Percentiles rank a stretch among this genome's conserved stretches.
Evolutionary conservation across 345 rosid genomes (phyloP).

Genomic region (Arabis alpina): DNA sequence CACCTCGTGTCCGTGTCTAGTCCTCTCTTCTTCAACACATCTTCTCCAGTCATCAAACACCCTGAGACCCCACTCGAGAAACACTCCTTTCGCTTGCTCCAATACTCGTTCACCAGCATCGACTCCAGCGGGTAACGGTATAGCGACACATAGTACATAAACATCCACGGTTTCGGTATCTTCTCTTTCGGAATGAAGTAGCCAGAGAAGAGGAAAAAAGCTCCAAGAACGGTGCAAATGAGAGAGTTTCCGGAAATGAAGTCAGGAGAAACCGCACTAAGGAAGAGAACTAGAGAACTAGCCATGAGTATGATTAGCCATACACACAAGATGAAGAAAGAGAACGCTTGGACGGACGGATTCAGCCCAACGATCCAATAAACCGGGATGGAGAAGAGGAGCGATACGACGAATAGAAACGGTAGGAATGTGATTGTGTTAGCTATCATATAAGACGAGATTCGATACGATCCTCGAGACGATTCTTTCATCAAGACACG

Average conservation of each 20-base stretch:
- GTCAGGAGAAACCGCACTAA: conserved; percentile 79
- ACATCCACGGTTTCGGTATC: conserved; percentile 87
- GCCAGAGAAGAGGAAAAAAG: conserved; percentile 87
- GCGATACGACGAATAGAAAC: conserved; percentile 64
- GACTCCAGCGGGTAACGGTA: conserved; percentile 85
- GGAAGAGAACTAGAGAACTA: conserved; percentile 77
- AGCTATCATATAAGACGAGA: conserved; percentile 91
- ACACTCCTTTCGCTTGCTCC: conserved; percentile 66
- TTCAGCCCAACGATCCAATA: conserved; percentile 93
- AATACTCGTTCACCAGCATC: conserved; percentile 75
- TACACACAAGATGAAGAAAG: conserved; percentile 69
- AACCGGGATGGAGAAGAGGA: conserved; percentile 73
- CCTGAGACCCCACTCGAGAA: conserved; percentile 45
- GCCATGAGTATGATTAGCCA: conserved; percentile 88
- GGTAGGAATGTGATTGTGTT: conserved; percentile 82
- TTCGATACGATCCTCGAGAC: conserved; percentile 73
- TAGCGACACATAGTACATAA: conserved; percentile 87
- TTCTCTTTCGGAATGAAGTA: conserved; percentile 88
- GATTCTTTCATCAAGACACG: conserved; percentile 88
- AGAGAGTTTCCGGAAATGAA: conserved; percentile 84
- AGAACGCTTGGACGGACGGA: conserved; percentile 63
- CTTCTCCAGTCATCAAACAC: conserved; percentile 71
- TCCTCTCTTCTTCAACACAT: conserved; percentile 74
- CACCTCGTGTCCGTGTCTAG: conserved; percentile 69
- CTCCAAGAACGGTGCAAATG: conserved; percentile 82